Evolutionary conservation across 768 basidiomycete genomes (phyloP).

Genomic region (Hydnum rufescens): DNA sequence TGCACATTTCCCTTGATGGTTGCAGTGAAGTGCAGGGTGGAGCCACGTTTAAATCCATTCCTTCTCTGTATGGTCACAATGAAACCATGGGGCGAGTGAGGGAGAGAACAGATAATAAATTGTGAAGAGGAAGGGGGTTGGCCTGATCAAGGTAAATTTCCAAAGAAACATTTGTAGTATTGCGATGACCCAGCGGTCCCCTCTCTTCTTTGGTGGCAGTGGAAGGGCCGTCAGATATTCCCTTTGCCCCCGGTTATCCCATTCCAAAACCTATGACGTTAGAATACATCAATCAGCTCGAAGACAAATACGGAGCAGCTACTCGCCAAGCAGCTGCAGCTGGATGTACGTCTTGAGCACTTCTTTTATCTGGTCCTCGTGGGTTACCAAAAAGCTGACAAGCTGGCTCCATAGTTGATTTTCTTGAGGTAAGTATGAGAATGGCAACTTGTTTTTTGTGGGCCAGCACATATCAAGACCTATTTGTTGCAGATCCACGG

Average conservation of each 20-base stretch:
- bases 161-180: background rate
- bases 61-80: no score
- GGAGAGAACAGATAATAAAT: no score
- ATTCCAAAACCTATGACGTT: constrained; percentile 37
- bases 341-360: constrained; percentile 37
- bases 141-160: constrained; percentile 25
- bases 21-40: no score
- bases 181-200: background rate
- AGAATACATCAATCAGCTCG: constrained; percentile 33
- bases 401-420: background rate
- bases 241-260: constrained; percentile 33
- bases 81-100: no score
- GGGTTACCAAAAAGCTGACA: background rate
- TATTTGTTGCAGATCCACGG: constrained; percentile 54
- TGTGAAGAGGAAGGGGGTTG: constrained; percentile 55
- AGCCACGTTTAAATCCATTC: no score
- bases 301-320: constrained; percentile 39
- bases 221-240: constrained; percentile 36
- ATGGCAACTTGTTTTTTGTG: background rate
- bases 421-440: background rate
- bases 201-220: constrained; percentile 22
- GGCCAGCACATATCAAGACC: no score
- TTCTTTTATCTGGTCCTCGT: background rate
- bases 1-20: no score
- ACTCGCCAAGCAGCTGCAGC: constrained; percentile 33